Evolutionary conservation across 306 rosid genomes (phyloP), one percentile per base, ranked within the genome.

Genomic region (Corylus avellana): DNA sequence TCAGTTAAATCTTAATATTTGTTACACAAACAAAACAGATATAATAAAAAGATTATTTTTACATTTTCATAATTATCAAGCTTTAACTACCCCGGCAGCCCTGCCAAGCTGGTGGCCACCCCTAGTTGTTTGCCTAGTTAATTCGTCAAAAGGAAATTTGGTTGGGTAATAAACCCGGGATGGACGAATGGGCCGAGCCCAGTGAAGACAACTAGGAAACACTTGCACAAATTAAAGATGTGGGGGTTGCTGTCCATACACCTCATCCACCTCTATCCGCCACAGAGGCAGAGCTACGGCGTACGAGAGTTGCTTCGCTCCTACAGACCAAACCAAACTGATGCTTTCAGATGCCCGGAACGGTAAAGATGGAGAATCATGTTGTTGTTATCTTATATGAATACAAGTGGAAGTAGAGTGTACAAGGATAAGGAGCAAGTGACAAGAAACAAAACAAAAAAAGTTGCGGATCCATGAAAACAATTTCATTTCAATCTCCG

Each of bases 381-480:
- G 42, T 12, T 32, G 42, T 12, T 32, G 46, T 42, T 42, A 32
- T 72, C 12, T 20, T 35, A 12, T 16, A 32, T 39, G 64, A 32
- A 22, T 29, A 13, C 46, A 29, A 50, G 18, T 46, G 9, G 10
- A 72, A 79, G 55, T 49, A 39, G 72, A 42, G 46, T 42, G 46
- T 42, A 42, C 46, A 49, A 13, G 44, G 47, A 42, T 8, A 42
- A 71, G 85, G 54, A 72, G 81, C 67, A 46, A 66, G 75, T 42
- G 27, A 12, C 61, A 62, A 61, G 61, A 51, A 18, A 25, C 35
- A 42, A 42, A 39, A 32, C 3, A 32, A 32, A 57, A 58, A 25
- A 0, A 22, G 66, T 51, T 35, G 10, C 70, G 49, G 54, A 73
- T 68, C 82, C 73, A 85, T 86, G 85, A 83, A 83, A 80, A 10